phyloP scores from a whole-genome alignment of 2,329 filamentous ascomycete species.

The Aspergillus spinulosporus region DNA sequence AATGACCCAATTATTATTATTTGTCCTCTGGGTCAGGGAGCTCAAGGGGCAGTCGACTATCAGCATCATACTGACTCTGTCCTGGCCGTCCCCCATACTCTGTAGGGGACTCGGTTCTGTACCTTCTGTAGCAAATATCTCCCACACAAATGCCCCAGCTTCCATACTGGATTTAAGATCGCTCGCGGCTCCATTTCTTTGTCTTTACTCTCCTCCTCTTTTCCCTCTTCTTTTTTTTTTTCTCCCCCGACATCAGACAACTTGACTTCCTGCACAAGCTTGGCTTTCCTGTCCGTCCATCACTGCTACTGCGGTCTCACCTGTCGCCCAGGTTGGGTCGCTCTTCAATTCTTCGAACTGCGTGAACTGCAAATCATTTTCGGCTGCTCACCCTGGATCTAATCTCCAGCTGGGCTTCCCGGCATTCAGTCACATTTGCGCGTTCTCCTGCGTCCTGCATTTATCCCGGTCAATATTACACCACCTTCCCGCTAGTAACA shows the following conservation, averaged over 20 bases:
- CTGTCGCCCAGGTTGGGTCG: neutral
- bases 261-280: neutral
- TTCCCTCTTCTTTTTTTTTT: conserved; percentile 9
- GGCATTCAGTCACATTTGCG: conserved; percentile 24
- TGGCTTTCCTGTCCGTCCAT: neutral
- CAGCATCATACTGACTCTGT: neutral
- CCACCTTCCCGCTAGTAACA: conserved; percentile 40
- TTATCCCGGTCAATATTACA: conserved; percentile 42
- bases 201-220: neutral
- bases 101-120: neutral
- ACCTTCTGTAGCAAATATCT: neutral
- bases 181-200: conserved; percentile 21
- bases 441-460: conserved; percentile 36
- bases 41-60: neutral
- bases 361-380: conserved; percentile 27
- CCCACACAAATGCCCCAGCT: conserved; percentile 8
- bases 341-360: conserved; percentile 10
- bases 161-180: conserved; percentile 16
- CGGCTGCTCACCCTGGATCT: conserved; percentile 14
- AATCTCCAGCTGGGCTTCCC: conserved; percentile 13
- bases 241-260: conserved; percentile 5
- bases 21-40: neutral
- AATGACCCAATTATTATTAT: neutral
- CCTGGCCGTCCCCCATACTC: too few species aligned
- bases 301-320: neutral